A percentile compares a stretch with the other conserved stretches of the same genome.
Conservation (phyloP, 331 rosid genomes). For the Erythrophleum ivorense region DNA sequence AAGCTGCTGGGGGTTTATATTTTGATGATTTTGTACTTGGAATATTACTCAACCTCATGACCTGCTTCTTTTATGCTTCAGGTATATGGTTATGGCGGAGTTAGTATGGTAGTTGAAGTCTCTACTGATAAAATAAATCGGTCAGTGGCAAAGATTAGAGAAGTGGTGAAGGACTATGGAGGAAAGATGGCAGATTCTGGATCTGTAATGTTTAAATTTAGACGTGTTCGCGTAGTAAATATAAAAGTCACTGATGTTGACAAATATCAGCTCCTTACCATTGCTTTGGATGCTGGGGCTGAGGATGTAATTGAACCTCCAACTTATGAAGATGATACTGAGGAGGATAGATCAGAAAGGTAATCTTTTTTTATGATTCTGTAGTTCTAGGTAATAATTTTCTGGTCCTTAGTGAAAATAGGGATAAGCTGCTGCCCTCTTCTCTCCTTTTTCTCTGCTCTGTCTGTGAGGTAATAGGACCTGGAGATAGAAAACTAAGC, state of each 20-base stretch:
- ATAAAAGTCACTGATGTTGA: conserved; percentile 70
- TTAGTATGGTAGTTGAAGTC: conserved; percentile 92
- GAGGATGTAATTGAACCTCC: conserved; percentile 95
- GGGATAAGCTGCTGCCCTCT: neutral
- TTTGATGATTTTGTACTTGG: conserved; percentile 24
- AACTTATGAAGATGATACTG: conserved; percentile 78
- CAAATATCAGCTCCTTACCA: conserved; percentile 78
- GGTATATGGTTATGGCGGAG: conserved; percentile 98
- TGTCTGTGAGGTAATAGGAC: conserved; percentile 31
- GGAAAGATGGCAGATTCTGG: conserved; percentile 99
- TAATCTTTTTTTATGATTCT: conserved; percentile 38
- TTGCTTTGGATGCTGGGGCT: conserved; percentile 90
- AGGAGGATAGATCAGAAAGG: conserved; percentile 81
- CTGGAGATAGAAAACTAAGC: conserved; percentile 24
- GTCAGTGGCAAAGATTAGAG: conserved; percentile 84
- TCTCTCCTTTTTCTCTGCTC: conserved; percentile 18
- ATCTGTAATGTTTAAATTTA: conserved; percentile 84
- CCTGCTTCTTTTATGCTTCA: conserved; percentile 37
- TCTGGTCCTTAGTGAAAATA: conserved; percentile 15
- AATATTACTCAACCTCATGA: conserved; percentile 24
- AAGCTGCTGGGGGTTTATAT: conserved; percentile 15
- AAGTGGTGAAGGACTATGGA: conserved; percentile 84
- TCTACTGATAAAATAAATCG: conserved; percentile 87
- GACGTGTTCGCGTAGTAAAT: conserved; percentile 80
- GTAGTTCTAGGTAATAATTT: conserved; percentile 29